Conservation (phyloP, 2,329 filamentous ascomycete species). For the Stachybotrys chlorohalonatus region DNA sequence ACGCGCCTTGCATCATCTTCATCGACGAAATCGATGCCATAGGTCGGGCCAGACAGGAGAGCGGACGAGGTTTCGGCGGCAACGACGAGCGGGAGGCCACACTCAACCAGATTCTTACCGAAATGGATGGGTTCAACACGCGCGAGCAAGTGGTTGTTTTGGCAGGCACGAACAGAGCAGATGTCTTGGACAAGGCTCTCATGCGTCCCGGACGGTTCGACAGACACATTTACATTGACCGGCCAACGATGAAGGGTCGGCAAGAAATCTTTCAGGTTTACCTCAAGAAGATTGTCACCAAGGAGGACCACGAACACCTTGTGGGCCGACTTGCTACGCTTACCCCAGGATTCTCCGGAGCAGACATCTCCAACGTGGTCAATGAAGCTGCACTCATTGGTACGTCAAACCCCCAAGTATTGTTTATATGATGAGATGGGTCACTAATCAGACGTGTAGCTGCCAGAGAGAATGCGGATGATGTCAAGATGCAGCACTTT, state of each 20-base stretch:
- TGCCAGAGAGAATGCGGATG: constrained; percentile 70
- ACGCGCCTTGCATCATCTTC: constrained; percentile 97
- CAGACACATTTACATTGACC: constrained; percentile 89
- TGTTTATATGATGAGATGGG: neutral
- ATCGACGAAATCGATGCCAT: constrained; percentile 99
- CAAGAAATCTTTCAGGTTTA: constrained; percentile 96
- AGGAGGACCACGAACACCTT: constrained; percentile 80
- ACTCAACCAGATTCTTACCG: constrained; percentile 94
- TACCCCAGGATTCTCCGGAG: constrained; percentile 93
- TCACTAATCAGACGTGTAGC: constrained; percentile 38
- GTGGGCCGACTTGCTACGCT: constrained; percentile 83
- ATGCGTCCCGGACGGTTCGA: constrained; percentile 97
- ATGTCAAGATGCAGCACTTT: constrained; percentile 83
- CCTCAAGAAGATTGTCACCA: constrained; percentile 86
- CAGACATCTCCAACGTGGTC: constrained; percentile 96
- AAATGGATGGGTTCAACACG: constrained; percentile 99
- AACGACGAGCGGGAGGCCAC: constrained; percentile 97
- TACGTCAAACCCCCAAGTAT: constrained; percentile 41
- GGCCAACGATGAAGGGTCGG: constrained; percentile 91
- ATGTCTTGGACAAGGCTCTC: constrained; percentile 88
- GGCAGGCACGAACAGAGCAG: constrained; percentile 90
- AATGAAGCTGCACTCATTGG: constrained; percentile 96
- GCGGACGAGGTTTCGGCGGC: constrained; percentile 63
- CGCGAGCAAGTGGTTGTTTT: constrained; percentile 93
- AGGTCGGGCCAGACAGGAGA: constrained; percentile 78